phyloP scores from a whole-genome alignment of 2,329 filamentous ascomycete genomes.

The Xylariaceae sp. region DNA sequence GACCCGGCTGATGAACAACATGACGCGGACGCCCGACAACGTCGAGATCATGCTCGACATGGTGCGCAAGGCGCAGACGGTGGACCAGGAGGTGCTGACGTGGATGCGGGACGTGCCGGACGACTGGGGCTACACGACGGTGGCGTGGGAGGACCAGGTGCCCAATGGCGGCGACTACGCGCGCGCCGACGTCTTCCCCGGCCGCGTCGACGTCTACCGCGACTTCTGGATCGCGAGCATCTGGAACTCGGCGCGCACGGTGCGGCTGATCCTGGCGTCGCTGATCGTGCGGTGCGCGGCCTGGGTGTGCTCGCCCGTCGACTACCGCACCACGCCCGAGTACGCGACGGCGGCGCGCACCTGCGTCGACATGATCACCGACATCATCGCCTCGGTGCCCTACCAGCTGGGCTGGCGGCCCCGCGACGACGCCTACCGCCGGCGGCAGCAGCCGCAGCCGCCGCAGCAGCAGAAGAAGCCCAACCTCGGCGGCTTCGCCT shows the following conservation, averaged over 20 bases:
- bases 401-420: conserved; percentile 56
- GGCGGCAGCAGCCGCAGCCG: conserved; percentile 39
- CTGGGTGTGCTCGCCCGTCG: conserved; percentile 52
- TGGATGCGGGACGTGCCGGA: conserved; percentile 46
- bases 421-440: too few species aligned
- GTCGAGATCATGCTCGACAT: conserved; percentile 43
- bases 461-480: conserved; percentile 31
- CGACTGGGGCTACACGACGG: conserved; percentile 42
- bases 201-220: conserved; percentile 50
- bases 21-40: conserved; percentile 40
- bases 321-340: conserved; percentile 56
- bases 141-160: conserved; percentile 49
- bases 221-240: conserved; percentile 53
- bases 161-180: conserved; percentile 44
- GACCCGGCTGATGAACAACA: conserved; percentile 39
- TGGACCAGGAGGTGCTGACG: conserved; percentile 43
- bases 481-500: conserved; percentile 39
- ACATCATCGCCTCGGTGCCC: conserved; percentile 54
- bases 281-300: conserved; percentile 52
- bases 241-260: conserved; percentile 48
- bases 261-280: conserved; percentile 47
- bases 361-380: conserved; percentile 46
- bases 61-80: conserved; percentile 41
- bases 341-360: conserved; percentile 47
- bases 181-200: conserved; percentile 50